Evolutionary conservation across 306 rosid genomes (phyloP), one percentile per base, ranked within the genome.

Genomic region (Purshia tridentata): DNA sequence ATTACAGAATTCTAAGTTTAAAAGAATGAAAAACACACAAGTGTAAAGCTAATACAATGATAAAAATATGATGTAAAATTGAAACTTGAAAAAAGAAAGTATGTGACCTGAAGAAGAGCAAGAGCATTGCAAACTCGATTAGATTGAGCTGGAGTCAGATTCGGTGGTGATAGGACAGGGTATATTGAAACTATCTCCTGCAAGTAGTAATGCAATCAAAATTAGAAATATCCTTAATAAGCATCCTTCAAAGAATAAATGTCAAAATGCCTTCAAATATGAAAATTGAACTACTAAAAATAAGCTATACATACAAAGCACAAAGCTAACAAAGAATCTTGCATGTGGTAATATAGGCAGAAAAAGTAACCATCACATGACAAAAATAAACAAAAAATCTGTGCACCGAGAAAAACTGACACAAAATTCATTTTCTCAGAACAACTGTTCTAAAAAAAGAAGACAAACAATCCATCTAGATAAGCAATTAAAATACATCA

Each of bases 101-200:
- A 83, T 6, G 69, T 73, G 46, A 91, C 98, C 97, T 93, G 96
- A 75, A 93, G 96, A 80, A 93, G 90, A 8, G 96, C 94, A 80
- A 93, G 97, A 52, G 94, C 92, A 84, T 93, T 93, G 87, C 98
- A 93, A 56, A 88, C 94, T 74, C 97, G 88, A 82, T 86, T 91
- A 9, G 98, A 93, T 67, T 93, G 98, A n/a, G 80, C 86, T 0
- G 84, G 84, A 65, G 92, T 84, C 49, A 93, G 88, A 81, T 84
- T 85, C 53, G 93, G 90, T 6, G 92, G 88, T 13, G 96, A 89
- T 62, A 93, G 81, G 74, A 80, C 82, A 16, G 94, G 96, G 77
- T 91, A 91, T 63, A 91, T 86, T 54, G 92, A 81, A 76, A 89
- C 82, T 59, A 93, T 89, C 79, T 93, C 96, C 98, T 93, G 84